Evolutionary conservation across 1,139 yeast species (phyloP), one percentile per base, ranked within the genome.

Genomic region (Magnusiomyces suaveolens): DNA sequence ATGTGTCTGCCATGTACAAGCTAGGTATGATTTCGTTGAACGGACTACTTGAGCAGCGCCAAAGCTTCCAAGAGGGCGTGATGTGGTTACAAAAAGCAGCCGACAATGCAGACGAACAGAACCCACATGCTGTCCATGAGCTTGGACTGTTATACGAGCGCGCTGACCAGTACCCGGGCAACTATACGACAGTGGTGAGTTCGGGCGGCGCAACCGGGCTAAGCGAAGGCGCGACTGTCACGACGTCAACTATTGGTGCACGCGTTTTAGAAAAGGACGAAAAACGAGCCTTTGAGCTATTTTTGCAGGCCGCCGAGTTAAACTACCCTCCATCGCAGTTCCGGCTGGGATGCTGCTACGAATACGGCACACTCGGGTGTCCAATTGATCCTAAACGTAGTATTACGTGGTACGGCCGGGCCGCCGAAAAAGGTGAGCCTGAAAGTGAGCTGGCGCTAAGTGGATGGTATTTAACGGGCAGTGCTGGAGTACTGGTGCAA

Each of bases 401-500:
- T 3, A 81, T 92, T 56, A 92, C 89, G 51, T 92, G 97, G 97
- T 92, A 87, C 70, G 76, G 84, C 56, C 80, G 83, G 61, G 92
- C 95, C 0, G 89, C 95, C 0, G 68, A 69, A 52, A 66, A 68
- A 57, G 86, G 18, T 8, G 92, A 88, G 64, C 83, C 94, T 0
- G 87, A 87, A 64, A 92, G 96, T 6, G 90, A 90, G 76, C 74
- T 90, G 64, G 96, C 96, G 0, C 75, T 92, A 56, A 81, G 89
- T 58, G 90, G 97, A 49, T 92, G 98, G 97, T 87, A 85, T 65
- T 74, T 92, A 60, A 82, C 87, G 0, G 97, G 97, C 1, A 81
- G 86, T 2, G 78, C 80, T 14, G 87, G 85, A 0, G 73, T 88
- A 32, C 78, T 94, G 48, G 72, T 75, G 46, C 84, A 87, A 43